Evolutionary conservation across 805 yeast genomes (phyloP), one percentile per base, ranked within the genome.

Genomic region (Pichia deserticola): DNA sequence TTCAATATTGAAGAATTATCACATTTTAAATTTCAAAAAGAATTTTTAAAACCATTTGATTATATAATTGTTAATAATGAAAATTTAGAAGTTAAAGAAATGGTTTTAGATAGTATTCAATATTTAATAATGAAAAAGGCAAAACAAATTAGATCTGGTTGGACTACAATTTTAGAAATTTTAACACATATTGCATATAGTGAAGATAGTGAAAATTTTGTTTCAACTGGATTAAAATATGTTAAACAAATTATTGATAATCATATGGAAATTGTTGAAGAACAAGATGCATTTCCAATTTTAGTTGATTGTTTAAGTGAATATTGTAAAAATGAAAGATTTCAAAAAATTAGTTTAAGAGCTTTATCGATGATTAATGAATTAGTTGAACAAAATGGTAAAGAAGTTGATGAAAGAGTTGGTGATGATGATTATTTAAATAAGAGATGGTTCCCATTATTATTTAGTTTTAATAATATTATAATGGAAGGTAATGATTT

Each of bases 11-110:
- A 93, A 51, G 99, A 93, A 66, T 77, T 93, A 65, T 78, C 97
- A 0, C 96, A 95, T 60, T 93, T 93, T 75, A 89, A 86, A 65
- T 93, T 93, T 71, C 99, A 93, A 66, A 84, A 85, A 59, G 97
- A 92, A 62, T 95, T 93, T 60, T 75, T 93, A 63, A 81, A 82
- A 60, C 99, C 99, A 2, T 93, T 90, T 67, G 88, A 85, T 56
- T 83, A 83, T 62, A 82, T 89, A 27, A 75, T 93, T 58, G 67
- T 72, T 48, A 79, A 88, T 62, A 86, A 87, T 54, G 74, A 74
- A 12, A 80, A 84, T 33, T 64, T 75, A 9, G 85, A 82, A 47
- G 92, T 89, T 30, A 86, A 85, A 61, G 93, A 86, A 49, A 82
- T 92, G 89, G 89, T 88, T 8, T 72, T 93, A 51, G 96, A 90